A percentile compares a stretch with the other conserved stretches of the same genome.
phyloP scores from a whole-genome alignment of 202 grass and related monocot species.

The Cymbopogon flexuosus region DNA sequence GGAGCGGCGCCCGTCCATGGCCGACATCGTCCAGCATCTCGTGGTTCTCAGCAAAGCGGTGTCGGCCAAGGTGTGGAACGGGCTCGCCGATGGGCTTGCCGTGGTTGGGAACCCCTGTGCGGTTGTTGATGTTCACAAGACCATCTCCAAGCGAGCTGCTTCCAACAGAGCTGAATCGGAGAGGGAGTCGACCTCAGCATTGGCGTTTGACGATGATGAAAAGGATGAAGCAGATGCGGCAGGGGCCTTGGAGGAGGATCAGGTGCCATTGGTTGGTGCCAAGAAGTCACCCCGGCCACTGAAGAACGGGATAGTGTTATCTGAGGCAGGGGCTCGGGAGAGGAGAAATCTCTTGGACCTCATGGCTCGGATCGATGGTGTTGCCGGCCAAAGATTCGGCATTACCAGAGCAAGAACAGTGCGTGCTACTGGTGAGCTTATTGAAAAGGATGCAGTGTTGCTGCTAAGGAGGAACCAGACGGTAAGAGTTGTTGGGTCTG shows the following conservation, averaged over 20 bases:
- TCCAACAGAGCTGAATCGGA: conserved; percentile 18
- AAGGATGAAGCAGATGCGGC: conserved; percentile 34
- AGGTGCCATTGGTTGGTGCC: conserved; percentile 39
- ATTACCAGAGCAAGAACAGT: conserved; percentile 44
- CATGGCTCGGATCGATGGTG: conserved; percentile 63
- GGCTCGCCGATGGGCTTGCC: conserved; percentile 57
- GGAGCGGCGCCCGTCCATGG: conserved; percentile 76
- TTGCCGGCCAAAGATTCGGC: conserved; percentile 39
- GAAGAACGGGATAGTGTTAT: conserved; percentile 51
- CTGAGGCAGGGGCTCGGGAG: conserved; percentile 41
- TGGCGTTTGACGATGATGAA: conserved; percentile 48
- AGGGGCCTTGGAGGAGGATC: conserved; percentile 36
- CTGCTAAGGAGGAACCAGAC: conserved; percentile 49
- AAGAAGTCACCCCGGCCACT: conserved; percentile 50
- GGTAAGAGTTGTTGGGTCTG: conserved; percentile 38
- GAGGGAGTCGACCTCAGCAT: conserved; percentile 34
- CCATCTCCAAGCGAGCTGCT: conserved; percentile 51
- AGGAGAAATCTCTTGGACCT: conserved; percentile 86
- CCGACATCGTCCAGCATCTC: conserved; percentile 68
- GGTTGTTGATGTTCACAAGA: conserved; percentile 72
- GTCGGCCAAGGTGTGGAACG: conserved; percentile 72
- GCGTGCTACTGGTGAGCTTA: conserved; percentile 23
- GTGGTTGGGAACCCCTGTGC: conserved; percentile 85
- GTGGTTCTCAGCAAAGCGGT: conserved; percentile 53
- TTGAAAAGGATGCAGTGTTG: conserved; percentile 45